Percentiles rank a stretch among this genome's conserved stretches.
Evolutionary conservation across 441 rosid genomes (phyloP).

Genomic region (Omphalea diandra): DNA sequence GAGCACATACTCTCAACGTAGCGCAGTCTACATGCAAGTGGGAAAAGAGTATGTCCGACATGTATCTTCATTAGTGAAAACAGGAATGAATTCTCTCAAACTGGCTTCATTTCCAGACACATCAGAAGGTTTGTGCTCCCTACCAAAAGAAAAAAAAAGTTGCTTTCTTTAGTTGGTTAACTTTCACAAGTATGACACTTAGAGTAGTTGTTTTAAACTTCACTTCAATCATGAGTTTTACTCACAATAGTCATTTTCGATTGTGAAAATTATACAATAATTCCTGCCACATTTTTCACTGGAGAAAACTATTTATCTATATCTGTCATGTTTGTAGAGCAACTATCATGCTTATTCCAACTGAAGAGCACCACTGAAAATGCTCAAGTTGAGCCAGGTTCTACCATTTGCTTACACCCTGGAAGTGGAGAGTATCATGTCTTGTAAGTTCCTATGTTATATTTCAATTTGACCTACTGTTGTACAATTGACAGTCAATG

Average conservation of each 20-base stretch:
- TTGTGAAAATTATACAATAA: neutral
- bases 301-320: neutral
- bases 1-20: conserved; percentile 70
- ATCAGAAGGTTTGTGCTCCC: conserved; percentile 65
- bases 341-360: conserved; percentile 73
- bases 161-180: neutral
- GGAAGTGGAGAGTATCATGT: conserved; percentile 90
- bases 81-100: conserved; percentile 75
- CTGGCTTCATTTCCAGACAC: conserved; percentile 54
- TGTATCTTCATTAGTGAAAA: conserved; percentile 82
- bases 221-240: neutral
- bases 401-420: conserved; percentile 69
- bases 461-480: neutral
- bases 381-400: conserved; percentile 49
- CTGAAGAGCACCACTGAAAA: conserved; percentile 76
- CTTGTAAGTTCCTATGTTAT: conserved; percentile 55
- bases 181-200: neutral
- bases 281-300: neutral
- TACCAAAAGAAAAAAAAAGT: neutral
- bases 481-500: neutral
- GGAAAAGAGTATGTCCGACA: conserved; percentile 81
- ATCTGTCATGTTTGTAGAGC: conserved; percentile 45
- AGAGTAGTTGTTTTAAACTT: neutral
- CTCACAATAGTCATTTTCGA: neutral
- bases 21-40: conserved; percentile 64